These are phyloP conservation scores for Gossypium schwendimanii DNA, from an alignment of 441 rosid species.

Conservation along the genomic window DNA sequence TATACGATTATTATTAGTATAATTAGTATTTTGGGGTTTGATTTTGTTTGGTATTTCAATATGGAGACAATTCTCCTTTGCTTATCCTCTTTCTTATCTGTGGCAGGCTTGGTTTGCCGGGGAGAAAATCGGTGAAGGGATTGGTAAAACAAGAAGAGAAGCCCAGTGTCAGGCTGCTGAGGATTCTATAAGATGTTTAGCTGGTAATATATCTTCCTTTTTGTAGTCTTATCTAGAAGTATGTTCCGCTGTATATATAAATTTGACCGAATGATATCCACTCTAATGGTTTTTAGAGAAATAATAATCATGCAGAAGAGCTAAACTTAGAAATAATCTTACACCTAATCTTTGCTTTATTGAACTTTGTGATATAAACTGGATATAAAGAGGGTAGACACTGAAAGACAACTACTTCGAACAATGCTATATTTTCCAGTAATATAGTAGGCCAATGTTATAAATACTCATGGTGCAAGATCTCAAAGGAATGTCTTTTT, in stretches of 20 bases:
- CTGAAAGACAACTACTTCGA: neutral
- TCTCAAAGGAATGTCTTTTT: neutral
- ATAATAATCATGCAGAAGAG: neutral
- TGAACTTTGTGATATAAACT: neutral
- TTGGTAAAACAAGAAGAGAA: slow-evolving; percentile 84
- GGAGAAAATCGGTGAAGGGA: slow-evolving; percentile 72
- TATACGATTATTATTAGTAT: neutral
- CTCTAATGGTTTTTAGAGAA: neutral
- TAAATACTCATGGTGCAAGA: neutral
- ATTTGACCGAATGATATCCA: neutral
- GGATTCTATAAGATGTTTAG: slow-evolving; percentile 61
- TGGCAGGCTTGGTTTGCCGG: slow-evolving; percentile 85
- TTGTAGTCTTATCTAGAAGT: neutral
- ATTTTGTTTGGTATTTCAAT: neutral
- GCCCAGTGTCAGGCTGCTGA: slow-evolving; percentile 80
- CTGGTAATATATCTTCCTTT: slow-evolving; percentile 45
- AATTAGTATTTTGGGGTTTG: slow-evolving; percentile 3
- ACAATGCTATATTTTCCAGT: neutral
- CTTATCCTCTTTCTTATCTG: slow-evolving; percentile 22
- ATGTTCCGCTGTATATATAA: neutral
- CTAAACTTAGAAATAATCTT: neutral
- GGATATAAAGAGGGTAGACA: neutral
- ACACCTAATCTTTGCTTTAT: neutral
- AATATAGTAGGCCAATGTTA: neutral
- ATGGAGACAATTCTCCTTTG: neutral